These are phyloP conservation scores for Acanthamoeba royreba DNA, from an alignment of 208 protist species.

Conservation along the genomic window DNA sequence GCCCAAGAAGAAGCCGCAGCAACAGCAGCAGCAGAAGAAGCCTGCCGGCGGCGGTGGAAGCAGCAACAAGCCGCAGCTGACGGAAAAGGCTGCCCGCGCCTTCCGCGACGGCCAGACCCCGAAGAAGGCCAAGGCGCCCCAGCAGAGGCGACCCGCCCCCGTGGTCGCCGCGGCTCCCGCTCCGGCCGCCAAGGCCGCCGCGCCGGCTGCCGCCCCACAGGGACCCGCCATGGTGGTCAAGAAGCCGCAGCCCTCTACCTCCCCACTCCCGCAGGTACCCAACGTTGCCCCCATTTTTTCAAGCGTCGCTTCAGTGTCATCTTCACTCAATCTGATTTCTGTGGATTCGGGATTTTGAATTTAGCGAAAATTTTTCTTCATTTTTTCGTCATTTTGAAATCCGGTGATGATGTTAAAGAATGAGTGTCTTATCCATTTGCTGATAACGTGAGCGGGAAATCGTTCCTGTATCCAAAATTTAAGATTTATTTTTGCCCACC, in stretches of 20 bases:
- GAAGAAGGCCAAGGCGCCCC: background rate
- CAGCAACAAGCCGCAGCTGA: background rate
- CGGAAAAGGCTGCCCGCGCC: background rate
- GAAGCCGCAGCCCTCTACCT: background rate
- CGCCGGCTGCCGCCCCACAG: no score
- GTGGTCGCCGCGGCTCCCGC: no score
- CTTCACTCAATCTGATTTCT: background rate
- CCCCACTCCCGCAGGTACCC: background rate
- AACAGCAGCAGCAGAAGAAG: no score
- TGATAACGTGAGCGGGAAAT: no score
- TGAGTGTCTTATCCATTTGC: no score
- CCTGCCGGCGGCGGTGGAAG: background rate
- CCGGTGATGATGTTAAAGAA: background rate
- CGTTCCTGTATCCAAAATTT: no score
- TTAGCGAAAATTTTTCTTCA: background rate
- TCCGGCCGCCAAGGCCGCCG: no score
- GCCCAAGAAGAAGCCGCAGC: background rate
- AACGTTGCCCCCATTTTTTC: background rate
- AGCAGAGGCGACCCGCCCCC: no score
- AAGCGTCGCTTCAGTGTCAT: background rate
- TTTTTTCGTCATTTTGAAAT: background rate
- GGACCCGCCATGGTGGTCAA: no score
- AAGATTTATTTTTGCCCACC: no score
- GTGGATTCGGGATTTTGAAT: no score
- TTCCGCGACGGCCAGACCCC: background rate